These are phyloP conservation scores for Nicotiana otophora DNA, from an alignment of 257 asterid genomes.

Conservation along the genomic window DNA sequence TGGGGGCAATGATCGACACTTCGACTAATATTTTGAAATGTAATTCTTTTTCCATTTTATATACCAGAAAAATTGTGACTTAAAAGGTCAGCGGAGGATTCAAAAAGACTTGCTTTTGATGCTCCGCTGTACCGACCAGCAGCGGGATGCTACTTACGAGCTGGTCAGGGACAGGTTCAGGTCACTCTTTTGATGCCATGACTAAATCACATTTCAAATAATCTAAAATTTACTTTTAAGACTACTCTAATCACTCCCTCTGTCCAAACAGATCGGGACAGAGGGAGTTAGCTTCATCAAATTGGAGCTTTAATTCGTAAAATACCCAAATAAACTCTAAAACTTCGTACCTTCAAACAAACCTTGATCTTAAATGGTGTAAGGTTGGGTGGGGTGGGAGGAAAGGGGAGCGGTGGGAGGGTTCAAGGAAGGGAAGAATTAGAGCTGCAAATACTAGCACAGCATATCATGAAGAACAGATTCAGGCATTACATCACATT, in stretches of 20 bases:
- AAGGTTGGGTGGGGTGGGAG: background rate
- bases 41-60: background rate
- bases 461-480: too few relatives aligned
- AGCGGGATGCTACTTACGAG: too few relatives aligned
- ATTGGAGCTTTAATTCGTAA: background rate
- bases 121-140: too few relatives aligned
- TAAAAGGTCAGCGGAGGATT: too few relatives aligned
- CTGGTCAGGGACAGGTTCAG: too few relatives aligned
- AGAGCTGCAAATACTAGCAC: too few relatives aligned
- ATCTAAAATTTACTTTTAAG: too few relatives aligned
- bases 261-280: background rate
- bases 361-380: background rate
- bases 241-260: background rate
- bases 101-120: too few relatives aligned
- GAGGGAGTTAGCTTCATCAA: background rate
- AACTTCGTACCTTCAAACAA: background rate
- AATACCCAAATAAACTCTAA: background rate
- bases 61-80: background rate
- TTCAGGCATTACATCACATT: too few relatives aligned
- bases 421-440: background rate
- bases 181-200: too few relatives aligned
- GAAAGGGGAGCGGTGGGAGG: background rate
- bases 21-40: background rate
- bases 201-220: too few relatives aligned
- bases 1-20: too few relatives aligned